Percentiles rank a stretch among this genome's conserved stretches.
These are phyloP conservation scores for Talaromyces sp. DNA, from an alignment of 2,329 filamentous ascomycete species.

Conservation along the genomic window DNA sequence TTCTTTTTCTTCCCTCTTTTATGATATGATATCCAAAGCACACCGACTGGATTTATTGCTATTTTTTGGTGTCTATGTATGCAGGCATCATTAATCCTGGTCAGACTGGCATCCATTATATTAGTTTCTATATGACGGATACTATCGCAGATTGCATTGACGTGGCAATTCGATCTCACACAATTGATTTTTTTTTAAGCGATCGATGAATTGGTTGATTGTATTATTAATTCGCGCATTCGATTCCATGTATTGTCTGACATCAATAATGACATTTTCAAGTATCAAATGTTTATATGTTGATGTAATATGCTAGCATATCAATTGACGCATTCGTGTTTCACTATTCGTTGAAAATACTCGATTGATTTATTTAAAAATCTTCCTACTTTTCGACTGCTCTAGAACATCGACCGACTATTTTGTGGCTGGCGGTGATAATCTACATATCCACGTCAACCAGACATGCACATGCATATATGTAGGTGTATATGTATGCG, in stretches of 20 bases:
- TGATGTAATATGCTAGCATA: neutral
- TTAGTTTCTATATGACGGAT: neutral
- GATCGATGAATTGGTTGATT: neutral
- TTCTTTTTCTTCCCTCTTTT: no score
- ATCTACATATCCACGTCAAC: neutral
- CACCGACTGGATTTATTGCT: neutral
- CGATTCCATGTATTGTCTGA: neutral
- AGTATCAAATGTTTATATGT: neutral
- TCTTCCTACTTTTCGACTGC: no score
- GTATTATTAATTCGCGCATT: neutral
- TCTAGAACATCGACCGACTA: neutral
- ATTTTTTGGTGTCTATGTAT: neutral
- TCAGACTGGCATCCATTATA: neutral
- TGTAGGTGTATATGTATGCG: neutral
- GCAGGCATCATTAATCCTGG: neutral
- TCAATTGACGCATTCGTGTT: neutral
- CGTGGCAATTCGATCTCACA: neutral
- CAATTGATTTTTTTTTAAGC: neutral
- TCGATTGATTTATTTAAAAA: no score
- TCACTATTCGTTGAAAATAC: no score
- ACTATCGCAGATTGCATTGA: neutral
- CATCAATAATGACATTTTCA: neutral
- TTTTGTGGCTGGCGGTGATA: neutral
- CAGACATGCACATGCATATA: neutral
- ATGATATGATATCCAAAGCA: no score